A percentile compares a stretch with the other conserved stretches of the same genome.
Conservation (phyloP, 257 asterid genomes). For the Paraleonurus japonicus region DNA sequence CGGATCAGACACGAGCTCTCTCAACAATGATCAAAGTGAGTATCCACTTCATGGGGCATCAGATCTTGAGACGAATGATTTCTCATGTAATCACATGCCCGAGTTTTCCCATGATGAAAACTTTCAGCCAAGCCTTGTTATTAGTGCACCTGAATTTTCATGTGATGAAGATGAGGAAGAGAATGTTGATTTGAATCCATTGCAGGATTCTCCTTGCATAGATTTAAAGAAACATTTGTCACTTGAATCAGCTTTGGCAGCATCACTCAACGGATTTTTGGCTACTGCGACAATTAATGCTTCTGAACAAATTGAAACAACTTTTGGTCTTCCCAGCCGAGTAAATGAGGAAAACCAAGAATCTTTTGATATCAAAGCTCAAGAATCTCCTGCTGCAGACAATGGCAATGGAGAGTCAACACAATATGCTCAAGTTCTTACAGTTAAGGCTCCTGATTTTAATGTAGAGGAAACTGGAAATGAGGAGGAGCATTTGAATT, state of each 20-base stretch:
- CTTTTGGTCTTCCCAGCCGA: conserved; percentile 22
- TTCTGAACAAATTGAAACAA: conserved; percentile 28
- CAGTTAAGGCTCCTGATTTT: conserved; percentile 64
- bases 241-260: conserved; percentile 83
- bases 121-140: conserved; percentile 54
- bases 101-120: conserved; percentile 32
- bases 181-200: conserved; percentile 33
- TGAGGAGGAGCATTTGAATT: conserved; percentile 42
- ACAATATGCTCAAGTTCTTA: conserved; percentile 38
- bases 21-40: conserved; percentile 42
- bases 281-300: conserved; percentile 34
- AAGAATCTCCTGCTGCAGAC: conserved; percentile 34
- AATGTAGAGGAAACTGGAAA: conserved; percentile 37
- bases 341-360: conserved; percentile 19
- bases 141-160: conserved; percentile 74
- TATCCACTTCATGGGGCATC: conserved; percentile 35
- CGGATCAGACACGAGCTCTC: conserved; percentile 61
- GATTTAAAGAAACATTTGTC: conserved; percentile 48
- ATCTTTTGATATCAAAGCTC: conserved; percentile 22
- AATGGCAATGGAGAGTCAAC: conserved; percentile 33
- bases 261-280: conserved; percentile 73
- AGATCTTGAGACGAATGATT: conserved; percentile 47
- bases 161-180: conserved; percentile 57
- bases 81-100: conserved; percentile 31
- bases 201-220: conserved; percentile 37